Evolutionary conservation across 2,329 filamentous ascomycete species (phyloP).

Genomic region (Venturia aucupariae): DNA sequence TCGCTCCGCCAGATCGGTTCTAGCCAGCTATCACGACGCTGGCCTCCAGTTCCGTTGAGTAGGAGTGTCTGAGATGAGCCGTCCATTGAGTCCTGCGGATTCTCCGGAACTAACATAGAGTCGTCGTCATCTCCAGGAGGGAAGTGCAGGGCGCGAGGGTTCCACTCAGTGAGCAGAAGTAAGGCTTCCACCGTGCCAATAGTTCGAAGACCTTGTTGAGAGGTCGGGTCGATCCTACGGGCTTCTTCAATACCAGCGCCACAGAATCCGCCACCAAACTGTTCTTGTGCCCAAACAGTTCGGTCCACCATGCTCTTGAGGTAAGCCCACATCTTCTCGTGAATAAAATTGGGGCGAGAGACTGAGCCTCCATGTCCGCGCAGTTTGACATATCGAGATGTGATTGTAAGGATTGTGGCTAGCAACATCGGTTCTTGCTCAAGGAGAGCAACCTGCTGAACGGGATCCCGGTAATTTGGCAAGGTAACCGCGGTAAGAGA

Average conservation of each 20-base stretch:
- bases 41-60: slow-evolving; percentile 59
- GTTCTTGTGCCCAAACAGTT: slow-evolving; percentile 91
- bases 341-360: slow-evolving; percentile 81
- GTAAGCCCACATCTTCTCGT: slow-evolving; percentile 92
- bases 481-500: slow-evolving; percentile 90
- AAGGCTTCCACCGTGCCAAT: slow-evolving; percentile 90
- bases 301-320: slow-evolving; percentile 91
- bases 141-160: slow-evolving; percentile 88
- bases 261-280: slow-evolving; percentile 82
- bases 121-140: slow-evolving; percentile 62
- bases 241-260: slow-evolving; percentile 58
- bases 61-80: slow-evolving; percentile 7
- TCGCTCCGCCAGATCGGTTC: slow-evolving; percentile 89
- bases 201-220: slow-evolving; percentile 65
- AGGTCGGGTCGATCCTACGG: slow-evolving; percentile 55
- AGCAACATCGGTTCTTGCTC: slow-evolving; percentile 88
- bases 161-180: slow-evolving; percentile 93
- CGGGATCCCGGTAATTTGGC: slow-evolving; percentile 77
- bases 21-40: slow-evolving; percentile 53
- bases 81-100: slow-evolving; percentile 41
- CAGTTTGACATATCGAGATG: slow-evolving; percentile 76
- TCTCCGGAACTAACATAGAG: slow-evolving; percentile 57
- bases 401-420: slow-evolving; percentile 82
- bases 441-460: slow-evolving; percentile 68
- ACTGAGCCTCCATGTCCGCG: slow-evolving; percentile 55